Evolutionary conservation across 2,329 filamentous ascomycete genomes (phyloP).

Genomic region (Aspergillus fumigatiaffinis): DNA sequence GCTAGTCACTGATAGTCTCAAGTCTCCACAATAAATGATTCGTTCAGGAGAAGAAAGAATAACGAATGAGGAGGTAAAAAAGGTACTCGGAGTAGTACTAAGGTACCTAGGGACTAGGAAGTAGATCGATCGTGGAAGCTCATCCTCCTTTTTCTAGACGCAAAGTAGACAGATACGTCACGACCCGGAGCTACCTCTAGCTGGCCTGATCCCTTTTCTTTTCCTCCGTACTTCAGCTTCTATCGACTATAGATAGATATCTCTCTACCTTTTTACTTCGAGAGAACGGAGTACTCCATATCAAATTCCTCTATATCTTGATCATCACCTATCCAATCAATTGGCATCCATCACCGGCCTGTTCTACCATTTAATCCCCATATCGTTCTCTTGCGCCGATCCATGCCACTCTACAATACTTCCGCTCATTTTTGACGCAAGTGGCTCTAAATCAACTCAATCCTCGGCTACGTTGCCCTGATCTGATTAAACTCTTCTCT

Average conservation of each 20-base stretch:
- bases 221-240: neutral
- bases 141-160: neutral
- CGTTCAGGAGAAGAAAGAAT: too few species aligned
- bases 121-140: neutral
- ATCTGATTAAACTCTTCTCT: neutral
- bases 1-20: neutral
- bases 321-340: neutral
- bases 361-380: neutral
- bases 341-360: neutral
- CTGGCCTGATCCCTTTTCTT: neutral
- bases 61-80: too few species aligned
- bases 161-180: neutral
- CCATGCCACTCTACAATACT: too few species aligned
- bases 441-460: constrained; percentile 18
- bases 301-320: neutral
- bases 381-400: neutral
- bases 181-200: neutral
- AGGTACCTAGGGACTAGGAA: neutral
- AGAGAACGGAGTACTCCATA: neutral
- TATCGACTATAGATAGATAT: neutral
- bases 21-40: too few species aligned
- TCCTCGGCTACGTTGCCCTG: neutral
- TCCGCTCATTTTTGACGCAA: constrained; percentile 23
- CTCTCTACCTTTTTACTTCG: neutral
- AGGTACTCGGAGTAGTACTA: too few species aligned